phyloP scores from a whole-genome alignment of 73 alveolate genomes.

The Blepharisma japonicum region DNA sequence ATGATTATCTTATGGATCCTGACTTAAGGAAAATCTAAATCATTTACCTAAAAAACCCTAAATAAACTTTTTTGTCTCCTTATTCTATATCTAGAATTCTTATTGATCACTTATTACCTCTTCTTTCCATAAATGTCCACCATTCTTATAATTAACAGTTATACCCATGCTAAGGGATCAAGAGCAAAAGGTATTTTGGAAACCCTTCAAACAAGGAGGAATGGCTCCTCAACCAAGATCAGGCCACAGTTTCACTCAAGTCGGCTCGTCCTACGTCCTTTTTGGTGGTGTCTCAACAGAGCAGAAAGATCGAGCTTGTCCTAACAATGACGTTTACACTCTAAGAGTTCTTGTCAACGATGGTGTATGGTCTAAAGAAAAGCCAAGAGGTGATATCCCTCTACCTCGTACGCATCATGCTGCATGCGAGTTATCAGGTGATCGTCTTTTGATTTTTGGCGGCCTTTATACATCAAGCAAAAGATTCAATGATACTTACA shows the following conservation, averaged over 20 bases:
- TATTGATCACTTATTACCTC: too few relatives aligned
- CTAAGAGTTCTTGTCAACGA: slow-evolving; percentile 39
- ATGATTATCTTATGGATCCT: too few relatives aligned
- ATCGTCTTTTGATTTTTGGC: slow-evolving; percentile 78
- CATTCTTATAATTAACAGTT: not conserved
- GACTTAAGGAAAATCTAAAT: too few relatives aligned
- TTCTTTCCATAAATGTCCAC: too few relatives aligned
- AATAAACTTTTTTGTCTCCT: too few relatives aligned
- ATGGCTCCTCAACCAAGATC: slow-evolving; percentile 77
- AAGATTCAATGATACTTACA: slow-evolving; percentile 74
- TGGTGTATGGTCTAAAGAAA: slow-evolving; percentile 68
- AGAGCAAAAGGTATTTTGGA: slow-evolving; percentile 63
- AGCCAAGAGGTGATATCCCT: slow-evolving; percentile 56
- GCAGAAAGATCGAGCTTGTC: slow-evolving; percentile 60
- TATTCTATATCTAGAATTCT: too few relatives aligned
- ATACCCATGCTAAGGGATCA: slow-evolving; percentile 20
- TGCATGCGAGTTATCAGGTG: slow-evolving; percentile 68
- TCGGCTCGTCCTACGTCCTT: slow-evolving; percentile 69
- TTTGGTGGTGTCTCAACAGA: slow-evolving; percentile 82
- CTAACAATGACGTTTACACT: slow-evolving; percentile 53
- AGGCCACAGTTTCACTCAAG: slow-evolving; percentile 79
- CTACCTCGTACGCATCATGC: slow-evolving; percentile 82
- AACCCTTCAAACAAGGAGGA: slow-evolving; percentile 64
- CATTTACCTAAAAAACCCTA: too few relatives aligned
- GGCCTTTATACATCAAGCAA: slow-evolving; percentile 67